These are phyloP conservation scores for Clathrus columnatus DNA, from an alignment of 768 basidiomycete species.

Conservation along the genomic window DNA sequence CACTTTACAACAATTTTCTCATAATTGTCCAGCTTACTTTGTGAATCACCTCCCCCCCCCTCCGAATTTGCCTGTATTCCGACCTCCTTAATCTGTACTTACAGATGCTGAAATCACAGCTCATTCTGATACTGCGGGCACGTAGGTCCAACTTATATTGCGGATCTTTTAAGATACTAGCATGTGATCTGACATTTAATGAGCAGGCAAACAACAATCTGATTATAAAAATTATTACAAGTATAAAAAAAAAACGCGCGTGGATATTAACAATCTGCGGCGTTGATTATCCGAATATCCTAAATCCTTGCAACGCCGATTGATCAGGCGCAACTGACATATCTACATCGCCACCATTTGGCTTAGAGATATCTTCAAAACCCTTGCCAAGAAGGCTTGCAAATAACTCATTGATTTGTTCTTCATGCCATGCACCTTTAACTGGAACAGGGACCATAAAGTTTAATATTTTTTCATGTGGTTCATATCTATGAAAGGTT, in stretches of 20 bases:
- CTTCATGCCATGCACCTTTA: conserved; percentile 80
- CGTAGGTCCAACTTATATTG: not conserved
- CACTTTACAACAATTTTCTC: not conserved
- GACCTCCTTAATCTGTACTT: not conserved
- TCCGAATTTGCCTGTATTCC: not conserved
- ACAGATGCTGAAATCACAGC: not conserved
- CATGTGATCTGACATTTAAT: not conserved
- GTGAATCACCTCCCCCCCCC: not conserved
- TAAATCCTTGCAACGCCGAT: conserved; percentile 39
- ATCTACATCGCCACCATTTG: conserved; percentile 17
- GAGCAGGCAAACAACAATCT: not conserved
- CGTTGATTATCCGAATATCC: conserved; percentile 46
- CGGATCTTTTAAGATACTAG: not conserved
- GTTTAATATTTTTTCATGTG: conserved; percentile 93
- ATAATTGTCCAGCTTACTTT: not conserved
- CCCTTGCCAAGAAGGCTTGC: conserved; percentile 76
- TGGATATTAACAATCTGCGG: conserved; percentile 1
- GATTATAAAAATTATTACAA: not conserved
- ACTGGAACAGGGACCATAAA: conserved; percentile 87
- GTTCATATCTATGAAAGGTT: conserved; percentile 60
- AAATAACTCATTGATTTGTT: conserved; percentile 94
- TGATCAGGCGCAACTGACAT: conserved; percentile 25
- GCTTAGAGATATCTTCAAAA: conserved; percentile 21
- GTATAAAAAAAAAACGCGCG: not conserved
- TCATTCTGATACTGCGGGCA: not conserved